Conservation (phyloP, 2,329 filamentous ascomycete species). For the Hymenoscyphus occultus region DNA sequence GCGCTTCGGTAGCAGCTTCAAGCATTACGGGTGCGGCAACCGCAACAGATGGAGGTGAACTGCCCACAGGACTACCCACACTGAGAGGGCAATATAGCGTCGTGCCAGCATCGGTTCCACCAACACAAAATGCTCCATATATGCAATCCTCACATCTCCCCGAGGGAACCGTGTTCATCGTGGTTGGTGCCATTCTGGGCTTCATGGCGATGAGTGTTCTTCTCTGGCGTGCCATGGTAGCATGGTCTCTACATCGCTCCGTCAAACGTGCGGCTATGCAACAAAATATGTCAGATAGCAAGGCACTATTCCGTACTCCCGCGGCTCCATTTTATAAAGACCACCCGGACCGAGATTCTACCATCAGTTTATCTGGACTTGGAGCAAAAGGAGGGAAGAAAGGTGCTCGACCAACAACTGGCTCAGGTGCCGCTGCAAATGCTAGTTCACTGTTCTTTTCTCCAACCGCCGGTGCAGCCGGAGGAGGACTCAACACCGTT, state of each 20-base stretch:
- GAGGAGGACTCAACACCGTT: slow-evolving; percentile 47
- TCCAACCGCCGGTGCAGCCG: slow-evolving; percentile 68
- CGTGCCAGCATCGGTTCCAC: slow-evolving; percentile 73
- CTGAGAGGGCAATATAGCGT: slow-evolving; percentile 58
- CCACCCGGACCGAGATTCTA: slow-evolving; percentile 53
- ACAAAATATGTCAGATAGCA: slow-evolving; percentile 67
- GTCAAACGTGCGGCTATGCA: slow-evolving; percentile 81
- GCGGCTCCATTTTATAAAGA: slow-evolving; percentile 59
- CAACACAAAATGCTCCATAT: slow-evolving; percentile 80
- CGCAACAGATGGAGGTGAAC: slow-evolving; percentile 14
- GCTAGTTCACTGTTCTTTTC: slow-evolving; percentile 75
- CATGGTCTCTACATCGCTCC: slow-evolving; percentile 86
- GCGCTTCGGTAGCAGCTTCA: slow-evolving; percentile 8
- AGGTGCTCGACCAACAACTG: slow-evolving; percentile 37
- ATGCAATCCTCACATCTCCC: slow-evolving; percentile 85
- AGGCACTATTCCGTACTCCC: slow-evolving; percentile 57
- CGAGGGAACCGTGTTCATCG: slow-evolving; percentile 94
- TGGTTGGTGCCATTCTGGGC: slow-evolving; percentile 83
- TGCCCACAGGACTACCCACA: slow-evolving; percentile 44
- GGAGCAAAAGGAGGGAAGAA: slow-evolving; percentile 34
- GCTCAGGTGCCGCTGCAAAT: slow-evolving; percentile 30
- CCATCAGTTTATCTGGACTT: slow-evolving; percentile 31
- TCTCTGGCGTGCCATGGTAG: slow-evolving; percentile 82
- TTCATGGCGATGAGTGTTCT: slow-evolving; percentile 79
- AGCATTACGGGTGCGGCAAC: slow-evolving; percentile 14